Evolutionary conservation across 192 early-diverging fungal species (phyloP).

Genomic region (Coemansia furcata): DNA sequence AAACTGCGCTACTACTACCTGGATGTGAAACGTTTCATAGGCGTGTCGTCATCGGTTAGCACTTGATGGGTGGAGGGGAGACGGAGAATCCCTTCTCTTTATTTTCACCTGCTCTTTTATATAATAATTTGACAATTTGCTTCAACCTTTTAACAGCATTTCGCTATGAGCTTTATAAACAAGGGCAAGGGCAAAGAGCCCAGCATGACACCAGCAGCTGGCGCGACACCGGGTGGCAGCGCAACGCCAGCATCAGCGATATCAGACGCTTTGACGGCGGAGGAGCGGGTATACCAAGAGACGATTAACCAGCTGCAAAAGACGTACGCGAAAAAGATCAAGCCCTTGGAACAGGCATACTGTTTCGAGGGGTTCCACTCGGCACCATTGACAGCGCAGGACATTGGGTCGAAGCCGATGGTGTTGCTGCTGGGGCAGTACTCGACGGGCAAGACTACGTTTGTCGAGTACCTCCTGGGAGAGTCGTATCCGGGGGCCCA

Average conservation of each 20-base stretch:
- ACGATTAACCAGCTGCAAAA: constrained; percentile 67
- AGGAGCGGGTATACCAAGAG: constrained; percentile 56
- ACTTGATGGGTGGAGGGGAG: not conserved
- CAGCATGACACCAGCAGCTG: constrained; percentile 11
- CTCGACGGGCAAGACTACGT: constrained; percentile 84
- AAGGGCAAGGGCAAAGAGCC: constrained; percentile 25
- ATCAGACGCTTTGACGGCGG: constrained; percentile 26
- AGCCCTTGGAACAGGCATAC: constrained; percentile 67
- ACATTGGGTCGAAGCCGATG: constrained; percentile 86
- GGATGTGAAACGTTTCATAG: not conserved
- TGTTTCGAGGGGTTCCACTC: constrained; percentile 83
- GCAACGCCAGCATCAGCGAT: constrained; percentile 13
- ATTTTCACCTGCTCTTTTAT: not conserved
- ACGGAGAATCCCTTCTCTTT: not conserved
- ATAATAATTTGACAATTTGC: not conserved
- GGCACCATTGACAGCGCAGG: constrained; percentile 72
- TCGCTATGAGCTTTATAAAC: not conserved
- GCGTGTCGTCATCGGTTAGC: constrained; percentile 5
- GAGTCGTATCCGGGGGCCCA: constrained; percentile 79
- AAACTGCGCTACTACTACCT: not conserved
- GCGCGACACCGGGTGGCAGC: not conserved
- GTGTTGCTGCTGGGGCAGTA: constrained; percentile 86
- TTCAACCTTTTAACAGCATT: not conserved
- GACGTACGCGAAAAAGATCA: constrained; percentile 69
- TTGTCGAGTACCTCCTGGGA: constrained; percentile 74